These are phyloP conservation scores for Lentinus brumalis DNA, from an alignment of 768 basidiomycete genomes.

Conservation along the genomic window DNA sequence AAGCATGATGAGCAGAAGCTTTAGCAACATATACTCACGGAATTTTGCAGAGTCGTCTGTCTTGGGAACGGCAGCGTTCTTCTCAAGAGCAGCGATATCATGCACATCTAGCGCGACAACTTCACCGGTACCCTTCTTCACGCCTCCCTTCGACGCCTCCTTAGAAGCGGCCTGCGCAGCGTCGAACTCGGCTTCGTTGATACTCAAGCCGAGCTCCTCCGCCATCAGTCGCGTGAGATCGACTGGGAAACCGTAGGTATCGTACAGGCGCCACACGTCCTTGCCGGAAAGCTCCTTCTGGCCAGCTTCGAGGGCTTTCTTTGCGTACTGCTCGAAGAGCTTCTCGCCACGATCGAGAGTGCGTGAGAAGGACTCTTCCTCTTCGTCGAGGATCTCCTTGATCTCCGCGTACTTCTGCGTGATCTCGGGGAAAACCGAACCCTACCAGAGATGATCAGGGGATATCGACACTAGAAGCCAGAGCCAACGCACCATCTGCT, in stretches of 20 bases:
- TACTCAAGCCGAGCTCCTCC: slow-evolving; percentile 80
- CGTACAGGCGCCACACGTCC: slow-evolving; percentile 97
- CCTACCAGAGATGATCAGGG: slow-evolving; percentile 44
- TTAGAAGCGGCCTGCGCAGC: slow-evolving; percentile 85
- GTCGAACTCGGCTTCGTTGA: slow-evolving; percentile 90
- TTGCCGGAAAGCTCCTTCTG: slow-evolving; percentile 75
- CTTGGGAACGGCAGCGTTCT: slow-evolving; percentile 75
- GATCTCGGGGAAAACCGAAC: slow-evolving; percentile 90
- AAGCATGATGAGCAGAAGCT: not conserved
- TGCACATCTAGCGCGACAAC: slow-evolving; percentile 93
- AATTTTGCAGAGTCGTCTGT: slow-evolving; percentile 94
- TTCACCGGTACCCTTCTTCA: slow-evolving; percentile 69
- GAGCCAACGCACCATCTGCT: slow-evolving; percentile 69
- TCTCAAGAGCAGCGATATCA: slow-evolving; percentile 85
- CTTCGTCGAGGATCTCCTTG: slow-evolving; percentile 95
- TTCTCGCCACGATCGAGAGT: slow-evolving; percentile 97
- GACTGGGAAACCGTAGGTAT: slow-evolving; percentile 98
- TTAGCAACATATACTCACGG: slow-evolving; percentile 49
- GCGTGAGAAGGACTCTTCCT: slow-evolving; percentile 97
- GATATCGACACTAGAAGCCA: not conserved
- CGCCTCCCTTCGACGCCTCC: slow-evolving; percentile 85
- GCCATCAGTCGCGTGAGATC: slow-evolving; percentile 98
- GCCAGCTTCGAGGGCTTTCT: slow-evolving; percentile 62
- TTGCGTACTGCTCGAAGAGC: slow-evolving; percentile 88
- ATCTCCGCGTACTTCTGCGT: slow-evolving; percentile 79